Conservation (phyloP, 164 flowering plant genomes). For the Platanus orientalis region DNA sequence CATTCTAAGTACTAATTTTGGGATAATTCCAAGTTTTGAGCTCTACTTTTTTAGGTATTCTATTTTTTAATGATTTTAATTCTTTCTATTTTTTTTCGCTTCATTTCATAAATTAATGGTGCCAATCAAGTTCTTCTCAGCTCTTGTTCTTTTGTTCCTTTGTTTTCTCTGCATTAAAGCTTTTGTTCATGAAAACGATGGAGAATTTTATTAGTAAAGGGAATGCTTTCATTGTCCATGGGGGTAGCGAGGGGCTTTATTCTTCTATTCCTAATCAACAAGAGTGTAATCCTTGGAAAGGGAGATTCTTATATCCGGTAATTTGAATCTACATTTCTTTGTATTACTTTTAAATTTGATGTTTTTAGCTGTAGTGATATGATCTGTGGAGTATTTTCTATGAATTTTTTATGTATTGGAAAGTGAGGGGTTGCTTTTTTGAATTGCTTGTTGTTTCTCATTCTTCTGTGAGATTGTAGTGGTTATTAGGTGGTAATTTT, state of each 20-base stretch:
- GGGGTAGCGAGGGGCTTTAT: conserved; percentile 94
- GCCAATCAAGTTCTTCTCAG: background rate
- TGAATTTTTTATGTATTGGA: too few species aligned
- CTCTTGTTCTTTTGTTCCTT: background rate
- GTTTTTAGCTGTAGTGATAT: background rate
- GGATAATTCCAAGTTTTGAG: too few species aligned
- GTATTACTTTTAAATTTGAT: background rate
- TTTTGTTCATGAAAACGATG: conserved; percentile 68
- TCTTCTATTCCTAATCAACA: conserved; percentile 39
- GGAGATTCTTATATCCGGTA: conserved; percentile 76
- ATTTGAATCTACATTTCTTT: background rate
- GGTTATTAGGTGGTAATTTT: too few species aligned
- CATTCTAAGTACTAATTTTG: too few species aligned
- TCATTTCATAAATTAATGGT: too few species aligned
- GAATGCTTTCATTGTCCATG: conserved; percentile 85
- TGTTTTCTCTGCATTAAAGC: conserved; percentile 18
- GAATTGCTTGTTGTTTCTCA: too few species aligned
- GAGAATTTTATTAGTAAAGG: conserved; percentile 58
- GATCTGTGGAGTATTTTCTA: too few species aligned
- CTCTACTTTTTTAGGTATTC: too few species aligned
- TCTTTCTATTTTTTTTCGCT: too few species aligned
- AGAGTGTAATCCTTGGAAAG: conserved; percentile 15
- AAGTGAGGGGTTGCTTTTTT: too few species aligned
- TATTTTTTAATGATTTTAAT: too few species aligned
- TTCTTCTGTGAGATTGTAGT: too few species aligned